Conservation (phyloP, 306 rosid species). For the Castanea crenata region DNA sequence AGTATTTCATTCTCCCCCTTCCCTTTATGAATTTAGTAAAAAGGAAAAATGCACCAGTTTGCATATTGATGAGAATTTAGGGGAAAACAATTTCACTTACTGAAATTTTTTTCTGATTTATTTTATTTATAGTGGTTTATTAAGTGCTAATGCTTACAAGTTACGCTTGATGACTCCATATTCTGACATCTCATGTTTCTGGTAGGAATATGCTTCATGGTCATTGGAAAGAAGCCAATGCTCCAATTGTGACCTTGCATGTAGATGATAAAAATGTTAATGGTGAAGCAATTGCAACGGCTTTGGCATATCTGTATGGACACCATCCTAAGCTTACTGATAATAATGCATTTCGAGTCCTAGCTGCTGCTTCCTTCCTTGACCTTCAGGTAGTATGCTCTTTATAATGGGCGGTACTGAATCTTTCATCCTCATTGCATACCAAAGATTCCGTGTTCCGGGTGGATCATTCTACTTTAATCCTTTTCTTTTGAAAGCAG, state of each 20-base stretch:
- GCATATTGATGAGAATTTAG: not conserved
- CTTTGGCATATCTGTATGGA: slow-evolving; percentile 90
- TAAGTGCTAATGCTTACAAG: not conserved
- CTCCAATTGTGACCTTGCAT: slow-evolving; percentile 66
- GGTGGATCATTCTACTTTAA: not conserved
- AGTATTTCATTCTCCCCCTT: not conserved
- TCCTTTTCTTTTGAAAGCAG: slow-evolving; percentile 1
- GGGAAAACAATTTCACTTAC: not conserved
- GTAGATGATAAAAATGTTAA: slow-evolving; percentile 92
- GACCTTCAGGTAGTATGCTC: slow-evolving; percentile 80
- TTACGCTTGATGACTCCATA: not conserved
- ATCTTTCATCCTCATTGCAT: not conserved
- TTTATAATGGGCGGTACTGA: slow-evolving; percentile 12
- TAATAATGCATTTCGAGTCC: slow-evolving; percentile 89
- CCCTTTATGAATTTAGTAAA: not conserved
- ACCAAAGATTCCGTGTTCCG: not conserved
- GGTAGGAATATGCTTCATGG: slow-evolving; percentile 98
- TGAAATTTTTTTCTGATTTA: not conserved
- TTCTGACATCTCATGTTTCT: slow-evolving; percentile 12
- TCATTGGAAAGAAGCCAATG: slow-evolving; percentile 98
- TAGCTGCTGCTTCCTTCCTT: slow-evolving; percentile 97
- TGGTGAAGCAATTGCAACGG: slow-evolving; percentile 79
- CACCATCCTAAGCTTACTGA: slow-evolving; percentile 92
- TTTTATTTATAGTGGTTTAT: not conserved
- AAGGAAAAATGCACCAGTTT: not conserved